Evolutionary conservation across 169 alveolate genomes (phyloP), one percentile per base, ranked within the genome.

Genomic region (Ichthyophthirius multifiliis): DNA sequence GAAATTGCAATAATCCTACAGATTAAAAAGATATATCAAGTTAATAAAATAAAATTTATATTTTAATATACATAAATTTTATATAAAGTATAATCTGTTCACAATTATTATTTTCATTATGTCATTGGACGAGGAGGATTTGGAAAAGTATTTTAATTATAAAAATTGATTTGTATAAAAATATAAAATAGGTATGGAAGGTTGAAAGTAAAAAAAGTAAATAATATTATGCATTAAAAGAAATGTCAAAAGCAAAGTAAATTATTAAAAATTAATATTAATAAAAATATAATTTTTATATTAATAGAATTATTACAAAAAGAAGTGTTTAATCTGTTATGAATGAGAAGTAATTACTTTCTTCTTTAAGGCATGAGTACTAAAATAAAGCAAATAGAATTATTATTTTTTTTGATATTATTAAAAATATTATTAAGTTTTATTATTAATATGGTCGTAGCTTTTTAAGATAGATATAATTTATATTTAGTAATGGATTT

Each of bases 51-150:
- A n/a, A n/a, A n/a, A n/a, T n/a, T n/a, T n/a, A n/a, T n/a, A n/a
- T n/a, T n/a, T n/a, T n/a, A n/a, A n/a, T n/a, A n/a, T n/a, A n/a
- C n/a, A n/a, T 4, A 65, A 35, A 30, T 55, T 79, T 75, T 1
- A 43, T 46, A 67, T 55, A 63, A 1, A 80, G 46, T 43, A 45
- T 65, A n/a, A 35, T 55, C 71, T 15, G 71, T 55, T 16, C 31
- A 55, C 27, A 55, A 81, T 39, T 90, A 87, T 75, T 67, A 65
- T 39, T 90, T 84, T 80, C 85, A 83, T 45, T 86, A 76, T 45
- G 84, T 83, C 13, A 87, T 90, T 63, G 95, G 95, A 18, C 83
- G 88, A 34, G 95, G 95, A 23, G 95, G 95, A 12, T 90, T 90
- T 71, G 95, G 95, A 18, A 90, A 88, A 83, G 95, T 91, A 0